Evolutionary conservation across 2,329 filamentous ascomycete species (phyloP).

Genomic region (Cercospora berteroae): DNA sequence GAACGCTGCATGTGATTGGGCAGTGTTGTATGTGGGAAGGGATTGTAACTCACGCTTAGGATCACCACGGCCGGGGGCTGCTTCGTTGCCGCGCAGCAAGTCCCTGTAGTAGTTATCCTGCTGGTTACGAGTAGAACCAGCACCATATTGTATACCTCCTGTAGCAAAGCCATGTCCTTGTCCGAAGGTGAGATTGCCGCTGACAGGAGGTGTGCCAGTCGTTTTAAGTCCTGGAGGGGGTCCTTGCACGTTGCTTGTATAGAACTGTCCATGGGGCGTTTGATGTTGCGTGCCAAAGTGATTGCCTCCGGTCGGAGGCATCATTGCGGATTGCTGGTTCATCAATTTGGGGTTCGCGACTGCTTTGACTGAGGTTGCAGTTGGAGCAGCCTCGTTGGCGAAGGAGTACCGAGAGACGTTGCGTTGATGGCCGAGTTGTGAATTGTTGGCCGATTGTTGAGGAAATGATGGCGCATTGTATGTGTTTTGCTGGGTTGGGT

Average conservation of each 20-base stretch:
- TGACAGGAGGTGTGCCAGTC: constrained; percentile 85
- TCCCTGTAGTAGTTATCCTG: constrained; percentile 29
- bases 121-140: constrained; percentile 46
- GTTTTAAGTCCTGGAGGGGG: constrained; percentile 95
- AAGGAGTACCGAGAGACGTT: constrained; percentile 88
- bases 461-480: constrained; percentile 38
- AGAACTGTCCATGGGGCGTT: constrained; percentile 65
- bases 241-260: constrained; percentile 80
- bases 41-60: constrained; percentile 38
- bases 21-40: constrained; percentile 29
- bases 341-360: constrained; percentile 76
- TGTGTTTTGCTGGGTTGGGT: constrained; percentile 47
- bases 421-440: constrained; percentile 64
- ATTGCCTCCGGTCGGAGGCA: constrained; percentile 54
- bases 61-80: constrained; percentile 21
- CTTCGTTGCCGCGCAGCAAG: constrained; percentile 26
- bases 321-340: constrained; percentile 85
- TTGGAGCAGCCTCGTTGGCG: constrained; percentile 66
- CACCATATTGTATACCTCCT: constrained; percentile 61
- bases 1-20: constrained; percentile 28
- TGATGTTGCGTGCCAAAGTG: constrained; percentile 57
- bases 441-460: constrained; percentile 19
- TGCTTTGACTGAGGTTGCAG: constrained; percentile 66
- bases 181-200: constrained; percentile 77
- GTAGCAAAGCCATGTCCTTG: constrained; percentile 82